These are phyloP conservation scores for Linnemannia exigua DNA, from an alignment of 192 early-diverging fungal species.

Conservation along the genomic window DNA sequence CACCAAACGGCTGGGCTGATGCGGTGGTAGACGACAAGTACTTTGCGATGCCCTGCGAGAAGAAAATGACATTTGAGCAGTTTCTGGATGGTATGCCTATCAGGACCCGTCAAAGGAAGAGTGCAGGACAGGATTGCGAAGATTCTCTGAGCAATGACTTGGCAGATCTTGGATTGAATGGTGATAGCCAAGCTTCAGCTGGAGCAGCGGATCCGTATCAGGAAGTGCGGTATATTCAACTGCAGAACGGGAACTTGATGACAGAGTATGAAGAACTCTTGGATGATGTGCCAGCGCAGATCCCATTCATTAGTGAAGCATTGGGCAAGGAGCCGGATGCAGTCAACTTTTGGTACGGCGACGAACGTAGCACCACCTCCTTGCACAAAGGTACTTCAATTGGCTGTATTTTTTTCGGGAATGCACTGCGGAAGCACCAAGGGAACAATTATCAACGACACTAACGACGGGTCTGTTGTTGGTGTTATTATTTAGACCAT, in stretches of 20 bases:
- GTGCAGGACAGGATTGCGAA: neutral
- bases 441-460: neutral
- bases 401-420: neutral
- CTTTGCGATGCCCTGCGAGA: slow-evolving; percentile 64
- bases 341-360: slow-evolving; percentile 69
- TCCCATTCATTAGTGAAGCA: slow-evolving; percentile 61
- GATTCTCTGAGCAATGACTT: neutral
- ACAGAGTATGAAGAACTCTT: slow-evolving; percentile 58
- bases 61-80: slow-evolving; percentile 60
- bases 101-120: slow-evolving; percentile 14
- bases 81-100: slow-evolving; percentile 59
- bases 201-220: slow-evolving; percentile 26
- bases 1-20: slow-evolving; percentile 60
- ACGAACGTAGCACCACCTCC: slow-evolving; percentile 58
- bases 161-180: neutral
- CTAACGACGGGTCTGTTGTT: neutral
- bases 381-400: slow-evolving; percentile 58
- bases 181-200: neutral
- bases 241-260: slow-evolving; percentile 65
- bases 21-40: slow-evolving; percentile 62
- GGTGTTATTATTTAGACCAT: slow-evolving; percentile 49
- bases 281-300: slow-evolving; percentile 57
- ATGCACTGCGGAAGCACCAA: neutral
- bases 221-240: slow-evolving; percentile 61
- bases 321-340: slow-evolving; percentile 61